phyloP scores from a whole-genome alignment of 2,329 filamentous ascomycete genomes.

The Pezicula carpinea region DNA sequence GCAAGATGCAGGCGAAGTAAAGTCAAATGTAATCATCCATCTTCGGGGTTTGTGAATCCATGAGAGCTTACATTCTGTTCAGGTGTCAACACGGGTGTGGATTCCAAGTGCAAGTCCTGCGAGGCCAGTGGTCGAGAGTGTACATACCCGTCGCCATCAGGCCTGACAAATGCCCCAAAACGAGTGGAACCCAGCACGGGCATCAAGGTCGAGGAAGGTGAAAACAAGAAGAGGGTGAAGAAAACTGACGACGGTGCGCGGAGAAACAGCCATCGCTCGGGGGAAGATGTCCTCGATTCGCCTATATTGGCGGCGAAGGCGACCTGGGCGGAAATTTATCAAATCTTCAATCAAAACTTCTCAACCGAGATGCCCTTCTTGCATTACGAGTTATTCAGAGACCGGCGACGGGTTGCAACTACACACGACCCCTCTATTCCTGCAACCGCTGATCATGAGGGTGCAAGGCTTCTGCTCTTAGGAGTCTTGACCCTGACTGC shows the following conservation, averaged over 20 bases:
- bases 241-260: slow-evolving; percentile 33
- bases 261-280: slow-evolving; percentile 30
- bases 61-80: neutral
- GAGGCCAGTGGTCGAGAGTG: slow-evolving; percentile 68
- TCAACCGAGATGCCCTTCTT: slow-evolving; percentile 69
- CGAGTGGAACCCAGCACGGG: slow-evolving; percentile 24
- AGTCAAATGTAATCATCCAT: slow-evolving; percentile 65
- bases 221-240: slow-evolving; percentile 39
- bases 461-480: slow-evolving; percentile 55
- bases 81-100: slow-evolving; percentile 60
- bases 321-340: slow-evolving; percentile 67
- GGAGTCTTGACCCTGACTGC: slow-evolving; percentile 66
- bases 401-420: slow-evolving; percentile 39
- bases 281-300: slow-evolving; percentile 58
- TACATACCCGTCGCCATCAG: slow-evolving; percentile 56
- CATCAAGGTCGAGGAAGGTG: slow-evolving; percentile 30
- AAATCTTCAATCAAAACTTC: slow-evolving; percentile 67
- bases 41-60: neutral
- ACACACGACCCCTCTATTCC: slow-evolving; percentile 21
- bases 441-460: slow-evolving; percentile 25
- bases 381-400: slow-evolving; percentile 58
- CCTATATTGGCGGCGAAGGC: slow-evolving; percentile 56
- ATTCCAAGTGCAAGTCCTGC: slow-evolving; percentile 70
- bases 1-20: slow-evolving; percentile 73
- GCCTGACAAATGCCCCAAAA: slow-evolving; percentile 27